These are phyloP conservation scores for Pythium insidiosum DNA, from an alignment of 352 stramenopile genomes.

Conservation along the genomic window DNA sequence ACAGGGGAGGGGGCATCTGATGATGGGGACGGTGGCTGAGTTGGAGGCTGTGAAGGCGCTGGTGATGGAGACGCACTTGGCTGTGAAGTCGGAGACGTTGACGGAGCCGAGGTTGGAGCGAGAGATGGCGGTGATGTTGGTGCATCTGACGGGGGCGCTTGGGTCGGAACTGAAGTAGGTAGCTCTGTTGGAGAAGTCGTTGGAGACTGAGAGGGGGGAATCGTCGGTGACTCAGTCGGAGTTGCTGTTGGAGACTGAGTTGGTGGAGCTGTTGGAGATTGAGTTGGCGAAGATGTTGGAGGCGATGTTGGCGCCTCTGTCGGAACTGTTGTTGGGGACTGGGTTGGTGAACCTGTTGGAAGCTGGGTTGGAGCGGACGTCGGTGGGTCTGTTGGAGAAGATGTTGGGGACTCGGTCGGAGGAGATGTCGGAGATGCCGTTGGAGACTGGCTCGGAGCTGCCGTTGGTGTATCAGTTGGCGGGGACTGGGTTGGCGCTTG, in stretches of 20 bases:
- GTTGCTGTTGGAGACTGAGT: slow-evolving; percentile 5
- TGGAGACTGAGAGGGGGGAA: neutral
- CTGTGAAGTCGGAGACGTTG: too few relatives aligned
- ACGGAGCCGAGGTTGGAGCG: too few relatives aligned
- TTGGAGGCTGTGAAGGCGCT: too few relatives aligned
- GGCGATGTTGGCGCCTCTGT: neutral
- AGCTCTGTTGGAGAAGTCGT: neutral
- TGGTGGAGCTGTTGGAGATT: slow-evolving; percentile 4
- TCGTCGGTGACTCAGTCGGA: neutral
- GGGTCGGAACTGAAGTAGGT: neutral
- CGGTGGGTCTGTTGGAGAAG: neutral
- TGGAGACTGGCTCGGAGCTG: neutral
- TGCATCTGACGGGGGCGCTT: neutral
- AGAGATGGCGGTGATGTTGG: too few relatives aligned
- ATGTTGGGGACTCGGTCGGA: too few relatives aligned
- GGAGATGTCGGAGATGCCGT: neutral
- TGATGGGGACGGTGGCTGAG: too few relatives aligned
- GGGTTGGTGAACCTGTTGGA: neutral
- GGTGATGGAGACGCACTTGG: too few relatives aligned
- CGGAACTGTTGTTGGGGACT: neutral
- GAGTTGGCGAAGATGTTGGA: neutral
- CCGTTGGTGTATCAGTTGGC: slow-evolving; percentile 1
- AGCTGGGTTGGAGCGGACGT: neutral
- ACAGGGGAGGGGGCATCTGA: too few relatives aligned
- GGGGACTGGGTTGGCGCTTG: neutral